These are phyloP conservation scores for Marsdenia floribunda DNA, from an alignment of 257 asterid genomes.

Conservation along the genomic window DNA sequence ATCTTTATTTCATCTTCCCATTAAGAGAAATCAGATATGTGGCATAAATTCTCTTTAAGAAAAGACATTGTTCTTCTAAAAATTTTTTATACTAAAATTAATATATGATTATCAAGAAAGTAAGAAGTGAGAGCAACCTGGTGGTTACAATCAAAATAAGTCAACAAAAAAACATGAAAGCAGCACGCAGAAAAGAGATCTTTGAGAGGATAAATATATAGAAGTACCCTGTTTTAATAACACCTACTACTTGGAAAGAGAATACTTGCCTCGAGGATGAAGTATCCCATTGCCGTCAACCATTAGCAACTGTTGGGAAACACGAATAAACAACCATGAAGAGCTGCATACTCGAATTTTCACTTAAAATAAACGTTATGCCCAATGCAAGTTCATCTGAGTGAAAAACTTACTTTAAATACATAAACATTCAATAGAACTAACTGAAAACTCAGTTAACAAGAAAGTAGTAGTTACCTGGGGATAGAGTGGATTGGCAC, in stretches of 20 bases:
- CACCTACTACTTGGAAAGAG: background rate
- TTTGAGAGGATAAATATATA: too few species aligned
- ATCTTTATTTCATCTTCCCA: background rate
- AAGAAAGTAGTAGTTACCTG: conserved; percentile 40
- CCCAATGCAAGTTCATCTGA: background rate
- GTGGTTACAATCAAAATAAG: background rate
- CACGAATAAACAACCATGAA: background rate
- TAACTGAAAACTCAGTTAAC: background rate
- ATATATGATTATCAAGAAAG: background rate
- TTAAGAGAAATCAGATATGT: background rate
- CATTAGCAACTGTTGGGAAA: conserved; percentile 61
- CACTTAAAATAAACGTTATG: background rate
- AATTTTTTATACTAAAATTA: background rate
- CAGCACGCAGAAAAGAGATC: background rate
- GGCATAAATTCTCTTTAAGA: background rate
- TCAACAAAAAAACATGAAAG: background rate
- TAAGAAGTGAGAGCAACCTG: background rate
- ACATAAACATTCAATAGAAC: background rate
- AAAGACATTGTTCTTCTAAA: background rate
- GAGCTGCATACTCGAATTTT: background rate
- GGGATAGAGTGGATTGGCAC: conserved; percentile 47
- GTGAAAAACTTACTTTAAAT: background rate
- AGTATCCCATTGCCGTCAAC: conserved; percentile 94
- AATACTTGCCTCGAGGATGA: conserved; percentile 87
- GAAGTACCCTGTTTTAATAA: background rate